Evolutionary conservation across 805 yeast genomes (phyloP).

Genomic region (Myxozyma nipponensis): DNA sequence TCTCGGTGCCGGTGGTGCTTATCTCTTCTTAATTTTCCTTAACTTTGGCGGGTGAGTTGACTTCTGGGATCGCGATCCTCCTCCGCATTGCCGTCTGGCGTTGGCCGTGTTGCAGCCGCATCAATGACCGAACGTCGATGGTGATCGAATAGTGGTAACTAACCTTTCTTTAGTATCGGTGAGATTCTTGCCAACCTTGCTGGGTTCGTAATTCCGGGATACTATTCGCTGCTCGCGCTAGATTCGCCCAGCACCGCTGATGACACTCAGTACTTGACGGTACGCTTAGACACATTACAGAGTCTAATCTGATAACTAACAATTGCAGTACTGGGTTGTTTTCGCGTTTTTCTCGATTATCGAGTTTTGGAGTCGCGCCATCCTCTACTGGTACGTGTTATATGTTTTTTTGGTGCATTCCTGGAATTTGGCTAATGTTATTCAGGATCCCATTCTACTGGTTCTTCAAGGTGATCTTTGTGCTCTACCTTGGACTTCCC

Average conservation of each 20-base stretch:
- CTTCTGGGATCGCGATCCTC: no score
- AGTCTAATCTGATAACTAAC: not conserved
- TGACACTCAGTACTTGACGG: conserved; percentile 70
- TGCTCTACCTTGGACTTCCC: conserved; percentile 86
- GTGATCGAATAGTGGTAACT: not conserved
- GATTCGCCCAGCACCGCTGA: conserved; percentile 65
- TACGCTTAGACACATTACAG: not conserved
- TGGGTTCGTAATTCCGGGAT: conserved; percentile 87
- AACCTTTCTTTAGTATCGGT: conserved; percentile 49
- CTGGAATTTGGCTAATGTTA: not conserved
- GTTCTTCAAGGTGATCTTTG: conserved; percentile 82
- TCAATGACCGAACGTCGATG: not conserved
- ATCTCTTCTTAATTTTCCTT: conserved; percentile 74
- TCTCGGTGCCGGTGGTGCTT: conserved; percentile 57
- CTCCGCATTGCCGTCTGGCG: no score
- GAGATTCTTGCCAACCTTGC: conserved; percentile 89
- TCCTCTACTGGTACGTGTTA: conserved; percentile 65
- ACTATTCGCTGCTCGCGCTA: conserved; percentile 79
- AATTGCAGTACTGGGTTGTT: conserved; percentile 81
- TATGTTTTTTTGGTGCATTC: not conserved
- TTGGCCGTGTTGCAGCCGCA: no score
- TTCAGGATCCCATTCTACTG: conserved; percentile 79
- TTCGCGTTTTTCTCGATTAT: conserved; percentile 84
- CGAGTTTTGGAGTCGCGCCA: conserved; percentile 94
- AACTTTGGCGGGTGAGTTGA: conserved; percentile 76